Base-by-base conservation (phyloP, 1,139 yeast genomes). In the Meyerozyma guilliermondii region DNA sequence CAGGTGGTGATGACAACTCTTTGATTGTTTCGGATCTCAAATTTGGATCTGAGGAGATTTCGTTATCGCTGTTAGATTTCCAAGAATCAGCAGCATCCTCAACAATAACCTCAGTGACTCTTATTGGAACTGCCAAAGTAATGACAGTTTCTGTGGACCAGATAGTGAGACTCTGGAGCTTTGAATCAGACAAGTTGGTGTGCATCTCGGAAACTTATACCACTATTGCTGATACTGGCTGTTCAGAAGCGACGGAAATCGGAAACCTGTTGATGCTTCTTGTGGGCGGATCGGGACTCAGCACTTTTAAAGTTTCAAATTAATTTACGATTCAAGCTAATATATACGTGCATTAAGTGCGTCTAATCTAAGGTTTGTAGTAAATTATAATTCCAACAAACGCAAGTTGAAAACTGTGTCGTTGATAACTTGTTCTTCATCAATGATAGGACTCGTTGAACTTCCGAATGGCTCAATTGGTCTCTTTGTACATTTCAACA, bases 1-100 rank as follows among this genome's bases (percentile, higher is more conserved):
- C 96, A 1, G 97, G 96, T 17, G 98, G 98, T 43, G 98, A 92
- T 59, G 98, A 92, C 54, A 91, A 91, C 62, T 83, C 89, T 0
- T 59, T 91, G 7, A 71, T 73, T 0, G 59, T 79, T 3, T 71
- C 79, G 2, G 51, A 53, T 18, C 58, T 83, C 27, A 40, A 41
- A 2, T 41, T 64, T n/a, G 49, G 48, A 49, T 51, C 3, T 51
- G 46, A 0, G 39, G 31, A 0, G 52, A 35, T 1, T 44, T 44
- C 4, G 50, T 62, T 2, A 54, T 68, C 18, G 50, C 52, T 65
- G 0, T 46, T 58, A 1, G 55, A 71, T 1, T 71, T 74, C 45
- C 59, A 65, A 2, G 68, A 66, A 11, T 62, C 65, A 29, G 96
- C 95, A 0, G 96, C 96, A 3, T 79, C 96, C 0, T 84, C 96